Evolutionary conservation across 2,329 filamentous ascomycete genomes (phyloP), one percentile per base, ranked within the genome.

Genomic region (Cadophora luteo-olivacea): DNA sequence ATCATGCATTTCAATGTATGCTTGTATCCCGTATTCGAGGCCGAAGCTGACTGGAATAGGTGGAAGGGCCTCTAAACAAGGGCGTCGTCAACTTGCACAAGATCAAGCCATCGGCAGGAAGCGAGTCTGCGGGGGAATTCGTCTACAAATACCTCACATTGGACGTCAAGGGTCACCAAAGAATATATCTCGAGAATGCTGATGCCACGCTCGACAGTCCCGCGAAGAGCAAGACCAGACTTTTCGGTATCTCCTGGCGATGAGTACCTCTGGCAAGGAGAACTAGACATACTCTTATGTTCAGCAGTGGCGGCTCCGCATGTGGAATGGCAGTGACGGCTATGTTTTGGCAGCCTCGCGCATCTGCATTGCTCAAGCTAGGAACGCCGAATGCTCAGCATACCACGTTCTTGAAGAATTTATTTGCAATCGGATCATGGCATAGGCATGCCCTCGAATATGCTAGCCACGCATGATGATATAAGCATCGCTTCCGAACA

Each of bases 1-100:
- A 82, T 88, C 71, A 93, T 97, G 86, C 89, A 93, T 74, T 97
- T 97, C 79, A 89, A 96, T 78, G 91, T 92, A 81, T 74, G 87
- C 61, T 32, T 2, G 25, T n/a, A 12, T 4, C 0, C 5, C 8
- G 7, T 57, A 48, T 8, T 19, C 12, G 9, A 22, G 22, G 4
- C 7, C 33, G 55, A 68, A 48, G 71, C 77, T 81, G 61, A 80
- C 61, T 38, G 5, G 38, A 3, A 8, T 77, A 92, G 87, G 90
- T 97, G 49, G 89, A 94, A 77, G 95, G 95, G 0, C 90, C 92
- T 2, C 82, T 87, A 41, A 92, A 91, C 65, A 86, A 86, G 32
- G 95, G 94, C 16, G 84, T 90, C 0, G 94, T 93, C 7, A 85
- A 89, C 72, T 82, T 97, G 65, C 93, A 97, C 78, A 88, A 97